A percentile compares a stretch with the other conserved stretches of the same genome.
Evolutionary conservation across 2,329 filamentous ascomycete genomes (phyloP).

Genomic region (Dactylellina cionopaga): DNA sequence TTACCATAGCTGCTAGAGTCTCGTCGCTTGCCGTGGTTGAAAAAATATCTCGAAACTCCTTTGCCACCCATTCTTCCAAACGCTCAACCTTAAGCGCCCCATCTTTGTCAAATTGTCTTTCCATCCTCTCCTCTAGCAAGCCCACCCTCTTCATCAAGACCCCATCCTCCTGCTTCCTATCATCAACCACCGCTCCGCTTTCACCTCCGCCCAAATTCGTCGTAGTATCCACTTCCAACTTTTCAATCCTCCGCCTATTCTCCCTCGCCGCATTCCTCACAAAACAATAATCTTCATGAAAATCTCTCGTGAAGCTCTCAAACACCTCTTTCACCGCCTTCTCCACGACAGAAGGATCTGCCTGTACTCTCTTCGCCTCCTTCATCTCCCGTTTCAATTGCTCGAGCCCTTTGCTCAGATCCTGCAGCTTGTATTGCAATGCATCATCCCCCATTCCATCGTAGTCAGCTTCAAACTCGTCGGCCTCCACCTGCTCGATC

Average conservation of each 20-base stretch:
- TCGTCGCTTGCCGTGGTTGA: no score
- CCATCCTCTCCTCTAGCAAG: neutral
- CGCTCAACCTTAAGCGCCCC: no score
- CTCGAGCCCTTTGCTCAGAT: conserved; percentile 8
- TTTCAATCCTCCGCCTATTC: conserved; percentile 14
- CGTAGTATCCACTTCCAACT: conserved; percentile 16
- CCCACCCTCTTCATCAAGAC: no score
- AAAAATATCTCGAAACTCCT: no score
- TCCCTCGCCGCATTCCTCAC: conserved; percentile 12
- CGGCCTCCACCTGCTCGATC: conserved; percentile 12
- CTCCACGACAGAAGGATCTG: conserved; percentile 13
- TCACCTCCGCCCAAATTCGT: neutral
- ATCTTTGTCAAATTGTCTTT: no score
- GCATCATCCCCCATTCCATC: conserved; percentile 4
- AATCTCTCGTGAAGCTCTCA: conserved; percentile 18
- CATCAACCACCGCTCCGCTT: no score
- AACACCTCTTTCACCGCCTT: conserved; percentile 33
- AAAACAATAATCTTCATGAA: conserved; percentile 23
- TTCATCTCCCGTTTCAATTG: conserved; percentile 14
- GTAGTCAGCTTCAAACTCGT: conserved; percentile 13
- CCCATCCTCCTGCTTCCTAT: no score
- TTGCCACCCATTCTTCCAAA: no score
- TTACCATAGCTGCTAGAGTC: neutral
- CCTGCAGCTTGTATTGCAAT: neutral
- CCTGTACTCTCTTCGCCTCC: conserved; percentile 13